Conservation (phyloP, 1,139 yeast genomes). For the Zygosaccharomyces pseudobailii region DNA sequence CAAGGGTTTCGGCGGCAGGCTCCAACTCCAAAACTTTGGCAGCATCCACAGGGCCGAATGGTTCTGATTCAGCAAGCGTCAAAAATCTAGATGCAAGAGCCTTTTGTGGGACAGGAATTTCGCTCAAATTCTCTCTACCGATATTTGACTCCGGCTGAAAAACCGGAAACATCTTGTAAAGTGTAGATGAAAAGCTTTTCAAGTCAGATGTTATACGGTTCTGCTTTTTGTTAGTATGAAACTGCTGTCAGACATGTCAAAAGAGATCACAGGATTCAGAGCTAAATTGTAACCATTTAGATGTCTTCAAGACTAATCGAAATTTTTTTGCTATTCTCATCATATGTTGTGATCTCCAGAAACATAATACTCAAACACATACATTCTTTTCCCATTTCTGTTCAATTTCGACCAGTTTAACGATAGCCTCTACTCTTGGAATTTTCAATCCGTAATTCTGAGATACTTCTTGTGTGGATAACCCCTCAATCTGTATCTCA, state of each 20-base stretch:
- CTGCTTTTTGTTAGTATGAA: constrained; percentile 27
- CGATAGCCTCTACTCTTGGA: constrained; percentile 81
- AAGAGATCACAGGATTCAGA: constrained; percentile 16
- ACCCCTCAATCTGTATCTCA: constrained; percentile 50
- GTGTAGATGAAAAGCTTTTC: constrained; percentile 49
- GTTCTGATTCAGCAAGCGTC: constrained; percentile 89
- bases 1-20: constrained; percentile 76
- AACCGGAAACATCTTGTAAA: constrained; percentile 81
- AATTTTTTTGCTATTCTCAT: constrained; percentile 40
- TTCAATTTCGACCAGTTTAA: constrained; percentile 64
- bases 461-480: constrained; percentile 69
- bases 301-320: constrained; percentile 83
- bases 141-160: constrained; percentile 39
- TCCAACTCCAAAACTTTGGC: constrained; percentile 76
- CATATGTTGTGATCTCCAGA: constrained; percentile 28
- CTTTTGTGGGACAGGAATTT: constrained; percentile 86
- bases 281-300: constrained; percentile 48
- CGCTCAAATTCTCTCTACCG: constrained; percentile 72
- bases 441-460: constrained; percentile 74
- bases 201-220: constrained; percentile 48
- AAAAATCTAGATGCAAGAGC: constrained; percentile 79
- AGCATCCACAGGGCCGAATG: constrained; percentile 98
- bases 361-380: constrained; percentile 36
- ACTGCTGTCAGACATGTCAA: constrained; percentile 3
- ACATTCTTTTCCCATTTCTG: constrained; percentile 55